These are phyloP conservation scores for Fusarium sp. DNA, from an alignment of 2,329 filamentous ascomycete species.

Conservation along the genomic window DNA sequence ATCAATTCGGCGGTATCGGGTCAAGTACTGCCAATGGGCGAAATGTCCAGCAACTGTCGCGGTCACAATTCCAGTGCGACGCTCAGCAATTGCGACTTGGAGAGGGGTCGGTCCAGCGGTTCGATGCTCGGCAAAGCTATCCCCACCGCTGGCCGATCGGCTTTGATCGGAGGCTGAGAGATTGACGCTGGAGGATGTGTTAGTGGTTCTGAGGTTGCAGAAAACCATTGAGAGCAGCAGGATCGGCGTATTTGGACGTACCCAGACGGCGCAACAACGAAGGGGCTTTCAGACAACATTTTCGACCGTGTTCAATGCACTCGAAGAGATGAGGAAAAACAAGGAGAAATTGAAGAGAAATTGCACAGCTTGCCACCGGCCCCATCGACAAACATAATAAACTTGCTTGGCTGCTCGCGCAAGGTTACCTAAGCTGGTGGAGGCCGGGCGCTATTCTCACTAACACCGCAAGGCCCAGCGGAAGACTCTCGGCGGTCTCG, in stretches of 20 bases:
- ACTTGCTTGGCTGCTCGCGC: conserved; percentile 17
- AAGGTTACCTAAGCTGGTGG: conserved; percentile 39
- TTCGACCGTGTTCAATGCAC: not conserved
- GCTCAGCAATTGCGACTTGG: conserved; percentile 34
- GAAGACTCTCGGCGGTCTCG: conserved; percentile 18
- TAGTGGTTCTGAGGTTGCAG: conserved; percentile 22
- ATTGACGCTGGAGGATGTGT: conserved; percentile 35
- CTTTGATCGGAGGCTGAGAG: conserved; percentile 37
- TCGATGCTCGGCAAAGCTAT: conserved; percentile 40
- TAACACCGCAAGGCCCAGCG: conserved; percentile 4
- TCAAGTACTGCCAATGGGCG: conserved; percentile 41
- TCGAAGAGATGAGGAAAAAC: not conserved
- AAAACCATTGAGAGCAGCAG: not conserved
- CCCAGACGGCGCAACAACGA: conserved; percentile 22
- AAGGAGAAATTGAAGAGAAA: conserved; percentile 1
- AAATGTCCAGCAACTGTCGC: conserved; percentile 41
- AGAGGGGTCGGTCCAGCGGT: conserved; percentile 43
- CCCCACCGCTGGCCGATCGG: conserved; percentile 36
- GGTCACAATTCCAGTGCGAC: conserved; percentile 38
- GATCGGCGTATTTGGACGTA: conserved; percentile 23
- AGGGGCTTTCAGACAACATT: conserved; percentile 22
- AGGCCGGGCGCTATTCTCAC: conserved; percentile 15
- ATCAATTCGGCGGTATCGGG: conserved; percentile 32
- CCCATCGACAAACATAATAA: conserved; percentile 11
- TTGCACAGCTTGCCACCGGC: conserved; percentile 18